A percentile compares a stretch with the other conserved stretches of the same genome.
phyloP scores from a whole-genome alignment of 495 filamentous ascomycete genomes.

The Chlorociboria aeruginascens region DNA sequence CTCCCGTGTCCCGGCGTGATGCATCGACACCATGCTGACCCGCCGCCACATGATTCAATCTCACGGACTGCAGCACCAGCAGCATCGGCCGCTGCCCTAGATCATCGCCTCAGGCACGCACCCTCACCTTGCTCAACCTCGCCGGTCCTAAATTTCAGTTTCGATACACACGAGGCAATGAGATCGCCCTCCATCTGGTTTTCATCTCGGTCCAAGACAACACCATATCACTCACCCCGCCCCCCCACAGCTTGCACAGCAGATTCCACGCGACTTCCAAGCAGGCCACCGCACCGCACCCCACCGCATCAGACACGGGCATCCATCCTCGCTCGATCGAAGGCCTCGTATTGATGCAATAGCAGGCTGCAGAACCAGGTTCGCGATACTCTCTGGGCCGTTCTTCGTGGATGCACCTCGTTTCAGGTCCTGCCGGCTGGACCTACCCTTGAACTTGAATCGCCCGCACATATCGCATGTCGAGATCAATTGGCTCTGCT shows the following conservation, averaged over 20 bases:
- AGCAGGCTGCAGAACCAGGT: conserved; percentile 1
- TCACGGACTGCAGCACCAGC: too few relatives aligned
- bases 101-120: too few relatives aligned
- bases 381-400: conserved; percentile 2
- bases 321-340: not conserved
- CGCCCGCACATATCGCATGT: conserved; percentile 18
- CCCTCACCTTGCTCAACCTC: too few relatives aligned
- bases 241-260: conserved; percentile 2
- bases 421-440: conserved; percentile 19
- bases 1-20: too few relatives aligned
- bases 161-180: too few relatives aligned
- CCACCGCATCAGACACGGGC: conserved; percentile 1
- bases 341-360: conserved; percentile 14
- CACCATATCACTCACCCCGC: too few relatives aligned
- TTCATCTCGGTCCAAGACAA: too few relatives aligned
- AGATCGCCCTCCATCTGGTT: too few relatives aligned
- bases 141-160: too few relatives aligned
- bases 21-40: too few relatives aligned
- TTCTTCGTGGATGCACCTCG: conserved; percentile 12
- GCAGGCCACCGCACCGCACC: conserved; percentile 5
- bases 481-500: conserved; percentile 12
- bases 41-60: too few relatives aligned
- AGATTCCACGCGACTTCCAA: not conserved
- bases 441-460: conserved; percentile 16
- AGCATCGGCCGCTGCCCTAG: too few relatives aligned